Percentiles rank a stretch among this genome's conserved stretches.
Evolutionary conservation across 2,329 filamentous ascomycete genomes (phyloP).

Genomic region (Plectosphaerella cucumerina): DNA sequence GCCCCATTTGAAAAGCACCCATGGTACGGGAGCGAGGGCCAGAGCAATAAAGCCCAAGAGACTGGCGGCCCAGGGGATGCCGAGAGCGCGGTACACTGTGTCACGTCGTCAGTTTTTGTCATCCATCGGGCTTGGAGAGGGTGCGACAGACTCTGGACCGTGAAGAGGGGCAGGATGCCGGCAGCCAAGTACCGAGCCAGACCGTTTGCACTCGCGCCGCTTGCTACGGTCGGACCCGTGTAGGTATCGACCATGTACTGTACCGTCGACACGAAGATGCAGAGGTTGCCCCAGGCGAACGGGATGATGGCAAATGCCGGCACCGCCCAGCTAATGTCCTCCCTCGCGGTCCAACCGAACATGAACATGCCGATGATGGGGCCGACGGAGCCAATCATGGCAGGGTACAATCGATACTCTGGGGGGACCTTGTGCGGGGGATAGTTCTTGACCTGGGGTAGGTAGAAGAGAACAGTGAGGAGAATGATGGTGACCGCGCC

Average conservation of each 20-base stretch:
- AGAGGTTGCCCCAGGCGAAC: slow-evolving; percentile 58
- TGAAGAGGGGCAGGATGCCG: slow-evolving; percentile 57
- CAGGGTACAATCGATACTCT: slow-evolving; percentile 55
- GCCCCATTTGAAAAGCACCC: slow-evolving; percentile 47
- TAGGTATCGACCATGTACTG: slow-evolving; percentile 55
- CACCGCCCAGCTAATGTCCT: slow-evolving; percentile 43
- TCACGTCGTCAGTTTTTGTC: neutral
- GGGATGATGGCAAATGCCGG: slow-evolving; percentile 47
- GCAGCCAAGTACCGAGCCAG: slow-evolving; percentile 52
- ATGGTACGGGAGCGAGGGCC: slow-evolving; percentile 45
- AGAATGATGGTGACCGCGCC: slow-evolving; percentile 35
- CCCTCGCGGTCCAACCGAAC: slow-evolving; percentile 53
- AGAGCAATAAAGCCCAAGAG: slow-evolving; percentile 43
- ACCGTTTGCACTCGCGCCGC: slow-evolving; percentile 55
- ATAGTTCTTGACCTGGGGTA: slow-evolving; percentile 24
- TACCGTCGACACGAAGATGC: slow-evolving; percentile 49
- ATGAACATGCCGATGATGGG: slow-evolving; percentile 59
- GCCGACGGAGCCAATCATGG: slow-evolving; percentile 46
- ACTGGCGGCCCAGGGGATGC: slow-evolving; percentile 42
- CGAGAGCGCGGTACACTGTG: slow-evolving; percentile 38
- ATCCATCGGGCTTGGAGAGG: neutral
- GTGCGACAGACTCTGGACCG: slow-evolving; percentile 44
- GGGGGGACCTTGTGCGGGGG: slow-evolving; percentile 37
- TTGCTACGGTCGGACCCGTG: slow-evolving; percentile 49
- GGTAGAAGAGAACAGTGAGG: slow-evolving; percentile 39